phyloP scores from a whole-genome alignment of 1,139 yeast species.

The Pichia sp. region DNA sequence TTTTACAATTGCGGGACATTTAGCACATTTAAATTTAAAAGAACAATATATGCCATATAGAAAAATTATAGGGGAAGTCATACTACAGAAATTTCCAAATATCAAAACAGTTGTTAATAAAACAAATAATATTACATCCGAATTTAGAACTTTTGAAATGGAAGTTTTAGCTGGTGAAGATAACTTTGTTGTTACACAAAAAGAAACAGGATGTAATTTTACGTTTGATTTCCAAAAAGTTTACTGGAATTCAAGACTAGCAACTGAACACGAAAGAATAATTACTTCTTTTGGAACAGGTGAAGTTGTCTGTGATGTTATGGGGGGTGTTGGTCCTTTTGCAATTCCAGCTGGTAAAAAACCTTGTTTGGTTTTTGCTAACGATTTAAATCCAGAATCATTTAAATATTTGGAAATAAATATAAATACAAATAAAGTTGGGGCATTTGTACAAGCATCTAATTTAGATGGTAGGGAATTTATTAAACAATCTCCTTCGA shows the following conservation, averaged over 20 bases:
- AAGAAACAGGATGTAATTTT: slow-evolving; percentile 81
- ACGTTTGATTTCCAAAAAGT: slow-evolving; percentile 87
- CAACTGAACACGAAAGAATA: slow-evolving; percentile 86
- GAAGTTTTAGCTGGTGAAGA: slow-evolving; percentile 81
- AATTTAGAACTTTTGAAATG: slow-evolving; percentile 90
- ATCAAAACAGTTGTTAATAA: slow-evolving; percentile 93
- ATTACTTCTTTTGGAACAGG: slow-evolving; percentile 57
- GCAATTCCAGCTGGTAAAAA: slow-evolving; percentile 94
- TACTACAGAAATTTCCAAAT: slow-evolving; percentile 76
- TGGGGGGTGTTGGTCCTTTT: slow-evolving; percentile 99
- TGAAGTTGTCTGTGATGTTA: slow-evolving; percentile 79
- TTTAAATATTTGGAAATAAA: slow-evolving; percentile 63
- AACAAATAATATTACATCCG: slow-evolving; percentile 76
- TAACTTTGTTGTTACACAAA: slow-evolving; percentile 75
- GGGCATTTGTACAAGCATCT: slow-evolving; percentile 50
- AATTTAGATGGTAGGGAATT: slow-evolving; percentile 82
- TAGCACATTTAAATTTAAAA: slow-evolving; percentile 85
- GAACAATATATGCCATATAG: slow-evolving; percentile 84
- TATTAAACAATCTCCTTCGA: slow-evolving; percentile 52
- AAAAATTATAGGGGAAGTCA: slow-evolving; percentile 76
- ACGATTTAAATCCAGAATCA: slow-evolving; percentile 88
- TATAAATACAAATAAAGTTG: slow-evolving; percentile 57
- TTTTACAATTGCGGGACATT: slow-evolving; percentile 90
- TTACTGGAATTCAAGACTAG: slow-evolving; percentile 94
- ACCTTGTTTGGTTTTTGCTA: slow-evolving; percentile 73